phyloP scores from a whole-genome alignment of 2,329 filamentous ascomycete genomes.

The Monilinia laxa region DNA sequence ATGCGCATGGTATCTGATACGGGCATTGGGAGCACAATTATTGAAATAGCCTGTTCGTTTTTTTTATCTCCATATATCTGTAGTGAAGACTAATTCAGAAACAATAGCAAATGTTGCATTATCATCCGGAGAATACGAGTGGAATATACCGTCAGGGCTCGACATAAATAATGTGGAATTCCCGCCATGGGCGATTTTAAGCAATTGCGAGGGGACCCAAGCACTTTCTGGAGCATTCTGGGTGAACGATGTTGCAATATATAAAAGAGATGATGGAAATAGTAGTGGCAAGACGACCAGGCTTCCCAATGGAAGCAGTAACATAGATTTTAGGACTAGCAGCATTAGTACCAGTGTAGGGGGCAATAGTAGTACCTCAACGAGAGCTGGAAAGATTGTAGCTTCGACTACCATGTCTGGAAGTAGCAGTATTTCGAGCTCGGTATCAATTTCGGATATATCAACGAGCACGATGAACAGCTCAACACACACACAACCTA shows the following conservation, averaged over 20 bases:
- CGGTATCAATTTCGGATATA: not conserved
- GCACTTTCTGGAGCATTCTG: conserved; percentile 18
- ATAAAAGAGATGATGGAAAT: conserved; percentile 2
- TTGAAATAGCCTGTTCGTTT: too few species aligned
- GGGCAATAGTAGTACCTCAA: not conserved
- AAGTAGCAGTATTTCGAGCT: not conserved
- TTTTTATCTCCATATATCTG: too few species aligned
- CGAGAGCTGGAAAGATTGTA: not conserved
- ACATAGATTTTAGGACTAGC: not conserved
- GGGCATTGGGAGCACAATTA: too few species aligned
- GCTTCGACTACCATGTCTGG: not conserved
- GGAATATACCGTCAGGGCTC: conserved; percentile 13
- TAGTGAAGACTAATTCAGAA: not conserved
- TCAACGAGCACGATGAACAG: not conserved
- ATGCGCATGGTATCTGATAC: too few species aligned
- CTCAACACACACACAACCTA: not conserved
- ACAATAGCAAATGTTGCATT: conserved; percentile 10
- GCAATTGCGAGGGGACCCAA: not conserved
- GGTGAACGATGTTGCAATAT: conserved; percentile 11
- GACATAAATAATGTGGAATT: conserved; percentile 21
- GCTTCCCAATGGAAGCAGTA: not conserved
- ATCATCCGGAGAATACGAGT: conserved; percentile 1
- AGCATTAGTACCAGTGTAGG: not conserved
- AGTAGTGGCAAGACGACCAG: conserved; percentile 4
- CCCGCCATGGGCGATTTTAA: conserved; percentile 17